phyloP scores from a whole-genome alignment of 73 alveolate genomes.

The Paramecium octaurelia region DNA sequence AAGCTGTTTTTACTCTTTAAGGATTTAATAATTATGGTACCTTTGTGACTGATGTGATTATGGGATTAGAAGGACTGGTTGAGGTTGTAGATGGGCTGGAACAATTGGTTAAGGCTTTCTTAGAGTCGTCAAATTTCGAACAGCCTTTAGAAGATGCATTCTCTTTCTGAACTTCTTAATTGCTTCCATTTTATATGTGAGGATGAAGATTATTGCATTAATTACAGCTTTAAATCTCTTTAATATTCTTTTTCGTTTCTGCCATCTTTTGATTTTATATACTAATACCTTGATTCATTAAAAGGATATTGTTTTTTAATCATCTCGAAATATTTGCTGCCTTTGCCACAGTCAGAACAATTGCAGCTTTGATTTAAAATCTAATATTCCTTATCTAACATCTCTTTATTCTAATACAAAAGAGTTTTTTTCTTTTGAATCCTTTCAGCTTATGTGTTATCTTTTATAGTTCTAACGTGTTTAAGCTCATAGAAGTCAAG shows the following conservation, averaged over 20 bases:
- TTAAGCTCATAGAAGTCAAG: neutral
- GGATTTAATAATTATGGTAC: neutral
- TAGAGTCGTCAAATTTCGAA: neutral
- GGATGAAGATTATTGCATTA: conserved; percentile 1
- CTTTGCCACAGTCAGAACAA: conserved; percentile 39
- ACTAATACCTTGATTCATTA: neutral
- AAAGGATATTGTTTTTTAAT: conserved; percentile 13
- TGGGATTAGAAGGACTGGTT: neutral
- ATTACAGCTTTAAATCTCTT: neutral
- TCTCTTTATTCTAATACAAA: neutral
- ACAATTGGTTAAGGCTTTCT: neutral
- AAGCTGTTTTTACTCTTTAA: neutral
- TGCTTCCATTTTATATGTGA: neutral
- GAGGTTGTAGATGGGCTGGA: neutral
- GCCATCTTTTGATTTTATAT: neutral
- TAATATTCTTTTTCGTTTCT: neutral
- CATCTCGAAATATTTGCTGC: neutral
- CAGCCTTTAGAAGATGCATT: neutral
- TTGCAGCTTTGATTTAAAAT: neutral
- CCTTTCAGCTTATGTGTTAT: neutral
- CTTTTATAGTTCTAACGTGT: neutral
- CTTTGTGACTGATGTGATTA: neutral
- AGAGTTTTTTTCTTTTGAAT: neutral
- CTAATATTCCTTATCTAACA: neutral
- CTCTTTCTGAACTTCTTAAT: neutral